A percentile compares a stretch with the other conserved stretches of the same genome.
phyloP scores from a whole-genome alignment of 2,329 filamentous ascomycete genomes.

The Trichoderma hamatum region DNA sequence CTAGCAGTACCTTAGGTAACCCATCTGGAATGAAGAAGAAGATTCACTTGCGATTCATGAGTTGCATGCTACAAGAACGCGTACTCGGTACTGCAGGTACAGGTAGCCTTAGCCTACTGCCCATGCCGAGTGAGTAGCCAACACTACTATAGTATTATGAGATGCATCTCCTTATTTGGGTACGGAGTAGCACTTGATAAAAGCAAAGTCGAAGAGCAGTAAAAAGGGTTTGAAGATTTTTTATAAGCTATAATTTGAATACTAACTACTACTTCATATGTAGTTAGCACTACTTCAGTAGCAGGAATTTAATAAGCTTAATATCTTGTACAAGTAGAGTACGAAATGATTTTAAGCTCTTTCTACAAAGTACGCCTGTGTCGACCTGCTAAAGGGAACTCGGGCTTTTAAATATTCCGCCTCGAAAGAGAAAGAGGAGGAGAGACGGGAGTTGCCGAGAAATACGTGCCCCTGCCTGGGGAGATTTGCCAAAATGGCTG shows the following conservation, averaged over 20 bases:
- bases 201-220: neutral
- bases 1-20: too few relatives aligned
- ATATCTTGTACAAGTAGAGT: neutral
- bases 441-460: neutral
- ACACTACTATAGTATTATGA: neutral
- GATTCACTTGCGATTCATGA: neutral
- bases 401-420: neutral
- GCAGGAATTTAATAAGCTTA: neutral
- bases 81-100: neutral
- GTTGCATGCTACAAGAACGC: neutral
- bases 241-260: too few relatives aligned
- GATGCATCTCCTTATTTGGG: neutral
- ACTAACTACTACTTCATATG: neutral
- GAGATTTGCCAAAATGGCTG: conserved; percentile 1
- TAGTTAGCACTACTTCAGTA: neutral
- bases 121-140: neutral
- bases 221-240: neutral
- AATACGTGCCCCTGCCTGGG: neutral
- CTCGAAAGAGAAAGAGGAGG: neutral
- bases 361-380: neutral
- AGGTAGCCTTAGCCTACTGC: neutral
- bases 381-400: neutral
- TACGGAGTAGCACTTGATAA: neutral
- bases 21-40: neutral
- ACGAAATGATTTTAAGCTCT: neutral